Percentiles rank a stretch among this genome's conserved stretches.
These are phyloP conservation scores for Nowakowskiella sp. DNA, from an alignment of 192 early-diverging fungal species.

Conservation along the genomic window DNA sequence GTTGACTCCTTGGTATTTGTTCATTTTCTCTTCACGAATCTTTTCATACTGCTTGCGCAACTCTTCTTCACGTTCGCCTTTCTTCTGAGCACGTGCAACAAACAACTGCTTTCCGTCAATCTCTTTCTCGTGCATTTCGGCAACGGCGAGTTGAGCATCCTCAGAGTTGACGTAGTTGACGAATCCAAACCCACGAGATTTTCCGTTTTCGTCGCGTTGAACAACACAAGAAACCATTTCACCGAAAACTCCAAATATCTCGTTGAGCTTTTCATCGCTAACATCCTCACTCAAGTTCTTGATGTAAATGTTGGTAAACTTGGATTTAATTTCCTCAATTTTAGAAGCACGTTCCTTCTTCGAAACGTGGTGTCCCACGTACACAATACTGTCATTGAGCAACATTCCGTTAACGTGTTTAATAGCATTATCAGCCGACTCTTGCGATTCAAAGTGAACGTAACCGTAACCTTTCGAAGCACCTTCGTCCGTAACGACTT, in stretches of 20 bases:
- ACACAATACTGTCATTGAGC: constrained; percentile 96
- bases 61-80: constrained; percentile 94
- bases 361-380: constrained; percentile 85
- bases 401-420: constrained; percentile 99
- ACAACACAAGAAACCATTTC: constrained; percentile 75
- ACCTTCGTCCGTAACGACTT: constrained; percentile 81
- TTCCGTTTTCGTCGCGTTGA: constrained; percentile 67
- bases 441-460: constrained; percentile 95
- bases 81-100: constrained; percentile 98
- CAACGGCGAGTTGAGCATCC: constrained; percentile 77
- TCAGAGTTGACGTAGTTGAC: constrained; percentile 94
- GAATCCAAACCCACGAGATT: constrained; percentile 92
- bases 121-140: constrained; percentile 90
- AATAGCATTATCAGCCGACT: constrained; percentile 91
- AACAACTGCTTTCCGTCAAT: constrained; percentile 84
- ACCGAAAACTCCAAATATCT: constrained; percentile 74
- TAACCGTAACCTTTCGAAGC: constrained; percentile 95
- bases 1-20: constrained; percentile 98
- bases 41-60: constrained; percentile 92
- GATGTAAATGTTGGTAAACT: constrained; percentile 97
- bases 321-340: constrained; percentile 76
- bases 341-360: constrained; percentile 87
- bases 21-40: constrained; percentile 88
- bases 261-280: constrained; percentile 65
- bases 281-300: constrained; percentile 88